Percentiles rank a stretch among this genome's conserved stretches.
Evolutionary conservation across 1,139 yeast species (phyloP).

Genomic region (Taiozyma sp.): DNA sequence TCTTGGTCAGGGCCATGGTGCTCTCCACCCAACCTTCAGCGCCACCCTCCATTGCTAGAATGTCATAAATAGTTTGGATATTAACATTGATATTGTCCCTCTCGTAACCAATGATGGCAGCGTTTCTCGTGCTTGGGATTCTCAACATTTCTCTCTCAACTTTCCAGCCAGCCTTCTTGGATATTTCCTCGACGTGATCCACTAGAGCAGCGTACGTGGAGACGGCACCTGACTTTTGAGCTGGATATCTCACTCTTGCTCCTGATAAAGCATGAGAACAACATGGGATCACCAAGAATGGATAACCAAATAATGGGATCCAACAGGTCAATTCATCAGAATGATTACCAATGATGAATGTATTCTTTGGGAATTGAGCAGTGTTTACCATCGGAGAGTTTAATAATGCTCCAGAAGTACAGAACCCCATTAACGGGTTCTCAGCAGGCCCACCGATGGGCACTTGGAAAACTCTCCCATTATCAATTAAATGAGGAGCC

Average conservation of each 20-base stretch:
- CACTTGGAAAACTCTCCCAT: conserved; percentile 58
- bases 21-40: conserved; percentile 89
- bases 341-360: conserved; percentile 90
- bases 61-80: conserved; percentile 44
- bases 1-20: conserved; percentile 59
- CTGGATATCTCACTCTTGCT: conserved; percentile 58
- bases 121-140: conserved; percentile 92
- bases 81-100: conserved; percentile 25
- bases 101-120: conserved; percentile 73
- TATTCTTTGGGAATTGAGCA: conserved; percentile 60
- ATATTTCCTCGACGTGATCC: conserved; percentile 73
- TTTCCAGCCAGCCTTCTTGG: conserved; percentile 73
- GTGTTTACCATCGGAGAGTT: conserved; percentile 59
- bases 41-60: conserved; percentile 74
- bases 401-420: conserved; percentile 34
- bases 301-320: conserved; percentile 84
- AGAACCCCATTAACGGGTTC: conserved; percentile 25
- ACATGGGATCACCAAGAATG: conserved; percentile 92
- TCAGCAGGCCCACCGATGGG: conserved; percentile 26
- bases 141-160: conserved; percentile 83
- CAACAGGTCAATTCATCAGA: conserved; percentile 95
- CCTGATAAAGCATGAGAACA: conserved; percentile 89
- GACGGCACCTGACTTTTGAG: conserved; percentile 31
- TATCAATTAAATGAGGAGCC: conserved; percentile 52
- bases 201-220: conserved; percentile 73